phyloP scores from a whole-genome alignment of 164 flowering plant genomes.

The Tetrastigma voinierianum region DNA sequence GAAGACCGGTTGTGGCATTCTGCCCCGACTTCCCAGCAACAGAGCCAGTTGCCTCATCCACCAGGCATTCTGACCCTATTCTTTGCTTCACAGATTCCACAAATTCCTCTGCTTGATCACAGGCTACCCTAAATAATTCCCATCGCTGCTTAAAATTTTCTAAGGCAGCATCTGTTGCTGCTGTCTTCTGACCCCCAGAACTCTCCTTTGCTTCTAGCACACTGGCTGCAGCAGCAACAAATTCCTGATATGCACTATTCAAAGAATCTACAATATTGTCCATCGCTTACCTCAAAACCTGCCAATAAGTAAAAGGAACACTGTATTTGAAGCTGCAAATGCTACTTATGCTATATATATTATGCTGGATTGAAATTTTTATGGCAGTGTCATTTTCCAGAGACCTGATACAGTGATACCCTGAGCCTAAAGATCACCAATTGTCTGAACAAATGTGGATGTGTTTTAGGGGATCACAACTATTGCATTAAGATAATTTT shows the following conservation, averaged over 20 bases:
- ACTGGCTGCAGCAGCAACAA: conserved; percentile 66
- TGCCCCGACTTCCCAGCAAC: conserved; percentile 52
- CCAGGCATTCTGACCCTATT: conserved; percentile 91
- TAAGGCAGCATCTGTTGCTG: conserved; percentile 73
- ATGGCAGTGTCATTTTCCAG: too few relatives aligned
- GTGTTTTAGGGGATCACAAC: too few relatives aligned
- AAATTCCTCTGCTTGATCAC: conserved; percentile 96
- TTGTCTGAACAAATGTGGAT: too few relatives aligned
- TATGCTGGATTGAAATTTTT: too few relatives aligned
- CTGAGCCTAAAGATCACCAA: too few relatives aligned
- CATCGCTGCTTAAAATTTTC: conserved; percentile 86
- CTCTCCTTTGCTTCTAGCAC: conserved; percentile 73
- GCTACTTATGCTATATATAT: too few relatives aligned
- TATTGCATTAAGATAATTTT: too few relatives aligned
- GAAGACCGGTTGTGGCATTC: conserved; percentile 49
- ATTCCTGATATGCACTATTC: conserved; percentile 77
- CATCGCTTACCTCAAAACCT: too few relatives aligned
- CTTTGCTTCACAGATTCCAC: conserved; percentile 91
- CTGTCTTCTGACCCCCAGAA: conserved; percentile 57
- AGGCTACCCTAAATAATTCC: conserved; percentile 88
- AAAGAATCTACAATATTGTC: conserved; percentile 76
- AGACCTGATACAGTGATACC: too few relatives aligned
- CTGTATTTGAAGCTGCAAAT: too few relatives aligned
- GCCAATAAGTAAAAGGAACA: too few relatives aligned
- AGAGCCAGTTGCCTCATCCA: conserved; percentile 92